Evolutionary conservation across 1,284 basidiomycete species (phyloP).

Genomic region (Singerocomus rubriflavus): DNA sequence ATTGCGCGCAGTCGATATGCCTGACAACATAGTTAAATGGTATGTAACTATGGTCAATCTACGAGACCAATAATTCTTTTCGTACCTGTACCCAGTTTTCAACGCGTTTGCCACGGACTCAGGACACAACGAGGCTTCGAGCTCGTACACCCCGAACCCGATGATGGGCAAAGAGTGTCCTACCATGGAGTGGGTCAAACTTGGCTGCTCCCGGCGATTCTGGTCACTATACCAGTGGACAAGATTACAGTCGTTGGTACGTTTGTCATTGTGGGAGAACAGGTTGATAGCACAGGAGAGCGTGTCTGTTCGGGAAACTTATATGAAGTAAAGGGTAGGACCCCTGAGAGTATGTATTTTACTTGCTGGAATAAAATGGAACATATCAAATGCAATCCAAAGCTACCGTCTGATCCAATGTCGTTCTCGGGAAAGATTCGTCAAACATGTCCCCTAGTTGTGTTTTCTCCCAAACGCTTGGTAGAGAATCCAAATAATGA

Average conservation of each 20-base stretch:
- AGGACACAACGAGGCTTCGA: slow-evolving; percentile 12
- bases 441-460: neutral
- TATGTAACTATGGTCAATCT: neutral
- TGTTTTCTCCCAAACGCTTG: neutral
- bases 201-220: neutral
- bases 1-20: slow-evolving; percentile 28
- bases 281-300: neutral
- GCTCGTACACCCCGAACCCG: slow-evolving; percentile 25
- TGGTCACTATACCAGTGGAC: slow-evolving; percentile 12
- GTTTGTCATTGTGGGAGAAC: slow-evolving; percentile 10
- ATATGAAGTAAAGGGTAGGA: neutral
- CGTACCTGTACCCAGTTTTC: slow-evolving; percentile 27
- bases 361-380: neutral
- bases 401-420: neutral
- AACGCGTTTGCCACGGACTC: slow-evolving; percentile 22
- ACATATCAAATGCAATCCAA: neutral
- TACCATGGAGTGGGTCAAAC: slow-evolving; percentile 4
- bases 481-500: slow-evolving; percentile 11
- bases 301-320: neutral
- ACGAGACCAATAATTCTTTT: neutral
- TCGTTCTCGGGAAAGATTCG: neutral
- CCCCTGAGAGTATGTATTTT: slow-evolving; percentile 4
- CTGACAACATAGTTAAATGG: slow-evolving; percentile 4
- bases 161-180: slow-evolving; percentile 28
- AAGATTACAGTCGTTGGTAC: slow-evolving; percentile 11